Evolutionary conservation across 2,329 filamentous ascomycete genomes (phyloP).

Genomic region (Monascus ruber): DNA sequence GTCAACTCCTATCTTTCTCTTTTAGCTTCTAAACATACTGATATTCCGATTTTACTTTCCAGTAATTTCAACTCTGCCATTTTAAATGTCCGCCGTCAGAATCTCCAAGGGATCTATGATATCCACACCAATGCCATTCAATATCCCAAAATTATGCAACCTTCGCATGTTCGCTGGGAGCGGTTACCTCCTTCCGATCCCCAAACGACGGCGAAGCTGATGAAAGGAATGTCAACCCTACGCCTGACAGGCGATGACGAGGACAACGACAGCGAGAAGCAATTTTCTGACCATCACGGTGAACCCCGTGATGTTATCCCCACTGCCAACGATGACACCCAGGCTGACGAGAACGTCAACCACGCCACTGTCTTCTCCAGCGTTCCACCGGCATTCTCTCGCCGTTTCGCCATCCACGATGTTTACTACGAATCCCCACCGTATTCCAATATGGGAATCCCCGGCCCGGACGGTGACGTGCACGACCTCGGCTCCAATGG

Average conservation of each 20-base stretch:
- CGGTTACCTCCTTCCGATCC: constrained; percentile 44
- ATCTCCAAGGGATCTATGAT: constrained; percentile 72
- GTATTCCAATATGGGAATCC: constrained; percentile 46
- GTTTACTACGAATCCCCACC: constrained; percentile 48
- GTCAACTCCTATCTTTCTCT: neutral
- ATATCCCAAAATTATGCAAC: constrained; percentile 78
- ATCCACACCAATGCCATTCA: constrained; percentile 88
- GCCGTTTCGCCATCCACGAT: constrained; percentile 53
- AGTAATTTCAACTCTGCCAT: constrained; percentile 79
- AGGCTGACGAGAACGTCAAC: constrained; percentile 8
- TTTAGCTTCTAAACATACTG: constrained; percentile 6
- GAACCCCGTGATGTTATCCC: constrained; percentile 1
- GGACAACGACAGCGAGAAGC: constrained; percentile 7
- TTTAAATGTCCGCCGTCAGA: constrained; percentile 55
- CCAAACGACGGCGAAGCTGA: constrained; percentile 15
- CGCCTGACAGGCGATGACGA: constrained; percentile 21
- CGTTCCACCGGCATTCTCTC: constrained; percentile 47
- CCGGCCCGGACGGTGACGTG: constrained; percentile 37
- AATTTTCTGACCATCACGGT: constrained; percentile 4
- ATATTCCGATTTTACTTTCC: constrained; percentile 5
- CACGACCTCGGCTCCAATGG: constrained; percentile 32
- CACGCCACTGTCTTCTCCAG: constrained; percentile 37
- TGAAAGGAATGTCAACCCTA: constrained; percentile 23
- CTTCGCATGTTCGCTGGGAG: constrained; percentile 75
- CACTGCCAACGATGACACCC: constrained; percentile 3